Base-by-base conservation (phyloP, 2,329 filamentous ascomycete genomes). In the Colletotrichum sp. region DNA sequence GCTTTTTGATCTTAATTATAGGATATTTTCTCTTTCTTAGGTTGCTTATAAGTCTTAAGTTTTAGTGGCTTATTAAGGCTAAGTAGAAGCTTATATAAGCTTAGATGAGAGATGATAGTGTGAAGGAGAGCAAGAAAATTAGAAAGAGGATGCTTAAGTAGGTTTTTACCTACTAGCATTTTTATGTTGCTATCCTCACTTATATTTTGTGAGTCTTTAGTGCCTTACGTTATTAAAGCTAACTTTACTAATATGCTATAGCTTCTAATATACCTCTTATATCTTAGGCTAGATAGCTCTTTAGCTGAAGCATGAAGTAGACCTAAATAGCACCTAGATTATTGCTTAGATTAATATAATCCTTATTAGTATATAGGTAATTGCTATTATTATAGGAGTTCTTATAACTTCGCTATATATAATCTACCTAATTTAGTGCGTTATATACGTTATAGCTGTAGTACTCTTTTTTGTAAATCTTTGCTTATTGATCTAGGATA, bases 11-110 rank as follows among this genome's bases (percentile, higher is more conserved):
- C n/a, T n/a, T n/a, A n/a, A n/a, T n/a, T n/a, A n/a, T n/a, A n/a
- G n/a, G n/a, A n/a, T n/a, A n/a, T n/a, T 77, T 89, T 9, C 84
- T 89, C 2, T 79, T 78, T 67, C 84, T 84, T 0, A 84, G 84
- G 0, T 80, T 85, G 8, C 84, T 84, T 1, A 82, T 82, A 25
- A 85, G 27, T 2, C 83, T 83, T 1, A 81, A 80, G 25, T 79
- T 82, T 1, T 83, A 83, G 63, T 83, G 82, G 69, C 61, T 86
- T 9, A 82, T 77, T 0, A 80, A 81, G 12, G 72, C 74, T 2
- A 83, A 86, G 59, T 81, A 83, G 19, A 61, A 71, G 12, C 72
- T 85, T n/a, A 83, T 82, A 0, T 80, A 80, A 59, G 80, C 81
- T 5, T 80, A 84, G 74, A 79, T 83, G 67, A 68, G 70, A 34